These are phyloP conservation scores for Beauveria scarabaeidicola DNA, from an alignment of 2,329 filamentous ascomycete genomes.

Conservation along the genomic window DNA sequence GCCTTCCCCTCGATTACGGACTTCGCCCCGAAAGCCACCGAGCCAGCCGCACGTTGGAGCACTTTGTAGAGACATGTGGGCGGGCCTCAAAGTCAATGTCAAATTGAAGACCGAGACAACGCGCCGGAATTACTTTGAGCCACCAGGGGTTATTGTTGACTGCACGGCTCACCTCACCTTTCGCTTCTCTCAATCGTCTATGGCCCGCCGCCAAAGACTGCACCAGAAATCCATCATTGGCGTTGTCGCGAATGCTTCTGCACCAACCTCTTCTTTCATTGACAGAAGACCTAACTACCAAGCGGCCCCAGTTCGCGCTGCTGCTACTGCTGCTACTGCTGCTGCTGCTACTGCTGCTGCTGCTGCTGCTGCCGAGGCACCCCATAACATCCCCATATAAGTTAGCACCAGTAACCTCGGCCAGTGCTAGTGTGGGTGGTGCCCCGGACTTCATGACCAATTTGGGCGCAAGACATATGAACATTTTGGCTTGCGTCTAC, in stretches of 20 bases:
- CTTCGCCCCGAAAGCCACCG: neutral
- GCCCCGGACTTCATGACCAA: constrained; percentile 8
- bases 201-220: neutral
- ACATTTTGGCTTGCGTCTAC: neutral
- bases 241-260: neutral
- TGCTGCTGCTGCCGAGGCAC: constrained; percentile 7
- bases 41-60: neutral
- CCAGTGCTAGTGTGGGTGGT: constrained; percentile 3
- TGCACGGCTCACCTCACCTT: neutral
- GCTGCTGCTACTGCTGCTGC: too few relatives aligned
- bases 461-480: constrained; percentile 1
- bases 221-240: neutral
- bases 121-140: neutral
- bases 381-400: constrained; percentile 6
- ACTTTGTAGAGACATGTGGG: neutral
- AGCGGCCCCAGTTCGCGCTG: neutral
- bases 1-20: neutral
- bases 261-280: neutral
- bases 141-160: neutral
- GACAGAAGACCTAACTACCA: neutral
- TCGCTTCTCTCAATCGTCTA: neutral
- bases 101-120: neutral
- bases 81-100: neutral
- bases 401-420: too few relatives aligned
- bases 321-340: too few relatives aligned